phyloP scores from a whole-genome alignment of 176 grass and related monocot genomes.

The Aegilops speltoides region DNA sequence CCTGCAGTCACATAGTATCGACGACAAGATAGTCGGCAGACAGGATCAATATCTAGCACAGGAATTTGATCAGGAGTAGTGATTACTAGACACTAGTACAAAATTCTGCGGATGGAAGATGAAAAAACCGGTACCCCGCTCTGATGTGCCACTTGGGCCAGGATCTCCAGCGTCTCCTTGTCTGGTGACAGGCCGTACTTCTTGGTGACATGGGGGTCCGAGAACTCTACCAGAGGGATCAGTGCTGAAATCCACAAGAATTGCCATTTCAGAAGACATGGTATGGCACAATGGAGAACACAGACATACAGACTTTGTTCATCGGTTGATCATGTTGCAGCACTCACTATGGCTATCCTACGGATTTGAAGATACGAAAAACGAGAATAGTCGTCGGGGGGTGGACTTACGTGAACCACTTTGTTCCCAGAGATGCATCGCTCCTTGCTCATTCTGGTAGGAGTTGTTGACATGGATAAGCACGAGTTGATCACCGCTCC shows the following conservation, averaged over 20 bases:
- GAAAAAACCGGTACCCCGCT: constrained; percentile 36
- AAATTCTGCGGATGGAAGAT: not conserved
- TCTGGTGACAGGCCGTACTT: constrained; percentile 59
- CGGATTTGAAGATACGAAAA: not conserved
- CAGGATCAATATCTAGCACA: not conserved
- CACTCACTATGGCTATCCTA: not conserved
- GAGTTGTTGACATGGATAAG: constrained; percentile 60
- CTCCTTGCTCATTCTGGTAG: constrained; percentile 59
- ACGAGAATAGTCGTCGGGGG: not conserved
- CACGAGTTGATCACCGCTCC: constrained; percentile 54
- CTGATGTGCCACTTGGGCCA: constrained; percentile 48
- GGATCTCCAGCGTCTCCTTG: constrained; percentile 62
- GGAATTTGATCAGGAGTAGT: not conserved
- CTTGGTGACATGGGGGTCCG: constrained; percentile 49
- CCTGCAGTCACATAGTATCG: not conserved
- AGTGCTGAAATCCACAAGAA: constrained; percentile 42
- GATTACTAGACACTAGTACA: not conserved
- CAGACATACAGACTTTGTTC: not conserved
- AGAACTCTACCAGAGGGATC: constrained; percentile 69
- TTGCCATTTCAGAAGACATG: not conserved
- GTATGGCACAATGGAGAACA: not conserved
- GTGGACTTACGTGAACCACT: constrained; percentile 56
- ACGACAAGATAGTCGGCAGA: not conserved
- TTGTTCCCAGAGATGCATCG: constrained; percentile 67
- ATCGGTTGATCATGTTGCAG: not conserved